phyloP scores from a whole-genome alignment of 768 basidiomycete genomes.

The Boletus rubescentipes region DNA sequence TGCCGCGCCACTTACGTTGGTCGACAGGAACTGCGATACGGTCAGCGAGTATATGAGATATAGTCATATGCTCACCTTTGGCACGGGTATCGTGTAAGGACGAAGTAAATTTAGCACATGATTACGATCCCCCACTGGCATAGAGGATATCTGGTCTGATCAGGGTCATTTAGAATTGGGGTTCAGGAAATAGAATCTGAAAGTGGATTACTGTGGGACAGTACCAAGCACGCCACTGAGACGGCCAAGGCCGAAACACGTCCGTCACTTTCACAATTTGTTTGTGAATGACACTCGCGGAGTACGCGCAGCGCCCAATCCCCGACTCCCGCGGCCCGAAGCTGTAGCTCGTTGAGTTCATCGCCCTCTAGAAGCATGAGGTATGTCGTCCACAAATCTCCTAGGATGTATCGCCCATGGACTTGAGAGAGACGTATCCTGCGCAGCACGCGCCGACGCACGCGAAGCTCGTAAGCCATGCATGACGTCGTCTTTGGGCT shows the following conservation, averaged over 20 bases:
- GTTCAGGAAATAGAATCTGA: slow-evolving; percentile 24
- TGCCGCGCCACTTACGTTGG: slow-evolving; percentile 28
- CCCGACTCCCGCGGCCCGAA: slow-evolving; percentile 41
- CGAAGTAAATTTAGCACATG: slow-evolving; percentile 43
- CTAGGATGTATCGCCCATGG: slow-evolving; percentile 28
- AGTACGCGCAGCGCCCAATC: slow-evolving; percentile 27
- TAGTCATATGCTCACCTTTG: slow-evolving; percentile 28
- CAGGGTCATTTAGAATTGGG: slow-evolving; percentile 25
- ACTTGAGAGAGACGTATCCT: slow-evolving; percentile 41
- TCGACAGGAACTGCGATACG: slow-evolving; percentile 22
- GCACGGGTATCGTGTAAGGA: slow-evolving; percentile 35
- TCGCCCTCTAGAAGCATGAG: slow-evolving; percentile 63
- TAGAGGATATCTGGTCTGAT: slow-evolving; percentile 40
- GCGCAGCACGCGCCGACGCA: slow-evolving; percentile 46
- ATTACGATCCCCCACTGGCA: slow-evolving; percentile 38
- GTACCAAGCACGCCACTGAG: slow-evolving; percentile 35
- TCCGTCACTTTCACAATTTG: slow-evolving; percentile 5
- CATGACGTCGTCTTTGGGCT: slow-evolving; percentile 38
- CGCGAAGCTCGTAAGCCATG: slow-evolving; percentile 48
- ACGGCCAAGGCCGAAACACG: slow-evolving; percentile 27
- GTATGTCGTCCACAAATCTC: slow-evolving; percentile 57
- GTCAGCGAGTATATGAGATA: slow-evolving; percentile 14
- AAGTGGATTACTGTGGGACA: slow-evolving; percentile 37
- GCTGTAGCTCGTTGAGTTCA: slow-evolving; percentile 45
- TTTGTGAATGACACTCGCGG: slow-evolving; percentile 13